phyloP scores from a whole-genome alignment of 2,329 filamentous ascomycete species.

The Diplodia seriata region DNA sequence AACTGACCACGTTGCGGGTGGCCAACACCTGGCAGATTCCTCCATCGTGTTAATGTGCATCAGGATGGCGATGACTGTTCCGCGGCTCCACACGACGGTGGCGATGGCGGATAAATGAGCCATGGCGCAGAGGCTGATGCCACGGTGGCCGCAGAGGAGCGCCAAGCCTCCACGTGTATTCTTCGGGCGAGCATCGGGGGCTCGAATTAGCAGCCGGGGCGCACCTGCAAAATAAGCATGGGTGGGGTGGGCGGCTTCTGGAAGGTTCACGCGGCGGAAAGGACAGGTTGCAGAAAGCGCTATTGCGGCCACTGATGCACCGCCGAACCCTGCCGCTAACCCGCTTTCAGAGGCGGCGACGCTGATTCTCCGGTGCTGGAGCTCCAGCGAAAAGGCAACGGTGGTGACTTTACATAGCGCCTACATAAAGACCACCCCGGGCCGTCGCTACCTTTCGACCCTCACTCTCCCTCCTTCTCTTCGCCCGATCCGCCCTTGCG shows the following conservation, averaged over 20 bases:
- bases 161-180: slow-evolving; percentile 29
- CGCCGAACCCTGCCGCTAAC: slow-evolving; percentile 24
- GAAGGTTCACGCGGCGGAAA: slow-evolving; percentile 32
- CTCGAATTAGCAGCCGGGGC: slow-evolving; percentile 13
- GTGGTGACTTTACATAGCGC: slow-evolving; percentile 32
- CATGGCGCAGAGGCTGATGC: slow-evolving; percentile 1
- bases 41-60: background rate
- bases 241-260: slow-evolving; percentile 23
- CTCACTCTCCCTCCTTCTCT: slow-evolving; percentile 16
- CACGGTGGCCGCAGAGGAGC: slow-evolving; percentile 17
- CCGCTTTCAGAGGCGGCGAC: slow-evolving; percentile 30
- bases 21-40: slow-evolving; percentile 1
- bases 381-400: slow-evolving; percentile 33
- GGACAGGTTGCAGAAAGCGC: slow-evolving; percentile 33
- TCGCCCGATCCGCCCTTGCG: slow-evolving; percentile 9
- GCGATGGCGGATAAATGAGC: slow-evolving; percentile 18
- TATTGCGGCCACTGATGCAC: slow-evolving; percentile 29
- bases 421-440: slow-evolving; percentile 32
- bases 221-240: slow-evolving; percentile 25
- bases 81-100: slow-evolving; percentile 7
- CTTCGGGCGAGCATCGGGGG: slow-evolving; percentile 12
- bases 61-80: slow-evolving; percentile 24
- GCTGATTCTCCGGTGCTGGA: slow-evolving; percentile 31
- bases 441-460: slow-evolving; percentile 19
- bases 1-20: slow-evolving; percentile 25